Evolutionary conservation across 805 yeast genomes (phyloP), one percentile per base, ranked within the genome.

Genomic region (Pichia nakasei): DNA sequence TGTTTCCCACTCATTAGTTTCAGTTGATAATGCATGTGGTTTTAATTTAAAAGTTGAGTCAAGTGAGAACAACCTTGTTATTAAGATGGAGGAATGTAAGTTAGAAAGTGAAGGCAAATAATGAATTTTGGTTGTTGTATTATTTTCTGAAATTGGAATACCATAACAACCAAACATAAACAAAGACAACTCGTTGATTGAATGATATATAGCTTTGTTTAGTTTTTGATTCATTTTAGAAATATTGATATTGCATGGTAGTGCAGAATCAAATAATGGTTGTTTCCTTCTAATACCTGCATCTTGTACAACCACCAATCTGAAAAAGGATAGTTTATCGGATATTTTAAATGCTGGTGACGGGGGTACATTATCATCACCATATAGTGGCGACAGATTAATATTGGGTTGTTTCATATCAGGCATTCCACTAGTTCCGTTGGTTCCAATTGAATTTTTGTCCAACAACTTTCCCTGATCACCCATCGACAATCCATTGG

Each of bases 81-180:
- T 55, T 19, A 76, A 53, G 7, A 75, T 61, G 4, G 75, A 66
- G 31, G 58, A 56, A 3, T 67, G 60, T 53, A 59, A 59, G 21
- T 35, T 43, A 22, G 63, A 60, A 18, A 73, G 50, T 1, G 67
- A 56, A 1, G 78, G 78, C 17, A 76, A 55, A 37, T 62, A 49
- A 54, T 76, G 80, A 2, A 75, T 52, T 48, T 76, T 76, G 5
- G 76, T 70, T 12, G 68, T 57, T 20, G 66, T 56, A 18, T 63
- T 61, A 17, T 64, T 57, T 44, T 75, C 78, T 45, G 65, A 72
- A 8, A 72, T 60, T 9, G 77, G 75, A 27, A 76, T 59, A 0
- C 81, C 80, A 43, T 56, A 55, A 41, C 74, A 70, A 12, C 82
- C 82, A 57, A 75, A 76, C 74, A 76, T 73, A 50, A 67, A 72